Evolutionary conservation across 2,329 filamentous ascomycete species (phyloP).

Genomic region (Paracorniculantispora psalliotae): DNA sequence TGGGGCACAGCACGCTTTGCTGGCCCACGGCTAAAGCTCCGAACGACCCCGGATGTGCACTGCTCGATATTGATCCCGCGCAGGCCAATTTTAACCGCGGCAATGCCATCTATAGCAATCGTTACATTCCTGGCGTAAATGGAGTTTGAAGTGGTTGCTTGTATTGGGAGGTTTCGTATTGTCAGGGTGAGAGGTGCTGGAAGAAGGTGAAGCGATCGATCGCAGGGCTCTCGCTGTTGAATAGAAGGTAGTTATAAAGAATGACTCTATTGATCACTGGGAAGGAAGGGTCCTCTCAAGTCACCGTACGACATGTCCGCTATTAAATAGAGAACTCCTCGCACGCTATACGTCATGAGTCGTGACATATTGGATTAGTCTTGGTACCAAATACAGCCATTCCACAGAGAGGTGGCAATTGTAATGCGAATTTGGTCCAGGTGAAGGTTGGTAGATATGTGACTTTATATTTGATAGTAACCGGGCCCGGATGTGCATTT

Average conservation of each 20-base stretch:
- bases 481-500: neutral
- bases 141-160: too few relatives aligned
- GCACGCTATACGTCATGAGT: neutral
- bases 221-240: neutral
- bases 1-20: too few relatives aligned
- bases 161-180: too few relatives aligned
- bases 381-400: neutral
- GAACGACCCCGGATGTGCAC: too few relatives aligned
- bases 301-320: neutral
- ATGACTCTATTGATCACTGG: neutral
- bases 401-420: neutral
- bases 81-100: too few relatives aligned
- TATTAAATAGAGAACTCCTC: neutral
- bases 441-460: neutral
- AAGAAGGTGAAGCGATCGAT: neutral
- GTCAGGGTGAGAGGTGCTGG: too few relatives aligned
- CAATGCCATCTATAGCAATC: too few relatives aligned
- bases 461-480: neutral
- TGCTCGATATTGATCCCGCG: too few relatives aligned
- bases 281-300: neutral
- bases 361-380: neutral
- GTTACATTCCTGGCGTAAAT: too few relatives aligned
- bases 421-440: neutral
- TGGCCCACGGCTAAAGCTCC: too few relatives aligned
- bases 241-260: neutral